Base-by-base conservation (phyloP, 768 basidiomycete genomes). In the Boletus patriciae region DNA sequence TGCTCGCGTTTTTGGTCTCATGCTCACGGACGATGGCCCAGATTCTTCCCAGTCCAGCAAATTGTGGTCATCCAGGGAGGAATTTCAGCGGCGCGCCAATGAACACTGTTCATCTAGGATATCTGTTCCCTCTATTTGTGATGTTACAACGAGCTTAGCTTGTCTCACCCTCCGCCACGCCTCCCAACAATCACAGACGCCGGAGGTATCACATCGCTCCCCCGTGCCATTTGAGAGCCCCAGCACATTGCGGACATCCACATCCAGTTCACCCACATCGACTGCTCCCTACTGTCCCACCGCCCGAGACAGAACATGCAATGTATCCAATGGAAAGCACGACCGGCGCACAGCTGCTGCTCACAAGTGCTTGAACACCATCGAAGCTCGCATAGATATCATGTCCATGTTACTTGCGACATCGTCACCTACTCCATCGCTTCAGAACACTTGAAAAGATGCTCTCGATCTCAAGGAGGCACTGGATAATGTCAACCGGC, bases 51-150 rank as follows among this genome's bases (percentile, higher is more conserved):
- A 41, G 16, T 15, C 38, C n/a, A 43, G 29, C 16, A 52, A 52
- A 52, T 25, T 52, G 6, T 52, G 51, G 51, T 43, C 42, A 10
- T 52, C 33, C 5, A 52, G 51, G 51, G 42, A 33, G 3, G 50
- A 52, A 13, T 52, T 44, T 41, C 50, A 52, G 33, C 18, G 3
- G 21, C 9, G 4, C 6, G 12, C 47, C 2, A 3, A 11, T 23
- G 47, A 25, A 36, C 36, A 44, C 8, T 37, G 46, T 46, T 7
- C 18, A 18, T 1, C 33, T 40, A 6, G 19, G 7, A 9, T n/a
- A 27, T 50, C 41, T 44, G 9, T n/a, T 27, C 42, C 51, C 3
- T 10, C 23, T 33, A 23, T 52, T 27, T 1, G 3, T 4, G 41
- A 51, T 19, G 2, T 51, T 18, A 33, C 23, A 18, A 16, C 3